Conservation (phyloP, 2,329 filamentous ascomycete genomes). For the Penicillium sp. region DNA sequence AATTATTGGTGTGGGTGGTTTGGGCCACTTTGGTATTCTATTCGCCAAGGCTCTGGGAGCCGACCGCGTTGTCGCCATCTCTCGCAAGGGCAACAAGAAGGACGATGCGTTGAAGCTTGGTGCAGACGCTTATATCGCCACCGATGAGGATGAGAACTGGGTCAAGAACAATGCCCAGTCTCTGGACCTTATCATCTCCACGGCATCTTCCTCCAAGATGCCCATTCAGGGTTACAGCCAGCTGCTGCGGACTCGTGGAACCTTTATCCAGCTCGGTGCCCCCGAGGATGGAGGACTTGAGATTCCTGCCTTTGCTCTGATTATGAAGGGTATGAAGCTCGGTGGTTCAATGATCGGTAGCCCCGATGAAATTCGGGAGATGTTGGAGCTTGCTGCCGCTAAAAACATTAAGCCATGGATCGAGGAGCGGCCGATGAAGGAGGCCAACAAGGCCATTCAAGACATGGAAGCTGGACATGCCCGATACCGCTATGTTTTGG, state of each 20-base stretch:
- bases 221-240: constrained; percentile 17
- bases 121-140: constrained; percentile 57
- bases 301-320: constrained; percentile 58
- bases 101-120: constrained; percentile 57
- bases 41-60: constrained; percentile 68
- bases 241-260: constrained; percentile 18
- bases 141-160: constrained; percentile 56
- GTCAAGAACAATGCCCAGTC: constrained; percentile 45
- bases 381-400: constrained; percentile 43
- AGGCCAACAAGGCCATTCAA: constrained; percentile 43
- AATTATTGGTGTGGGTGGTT: constrained; percentile 69
- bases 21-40: constrained; percentile 70
- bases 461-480: constrained; percentile 46
- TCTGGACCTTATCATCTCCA: constrained; percentile 58
- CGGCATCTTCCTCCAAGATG: constrained; percentile 53
- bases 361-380: constrained; percentile 42
- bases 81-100: constrained; percentile 51
- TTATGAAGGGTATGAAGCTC: constrained; percentile 51
- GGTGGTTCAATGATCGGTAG: constrained; percentile 47
- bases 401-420: constrained; percentile 44
- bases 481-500: constrained; percentile 46
- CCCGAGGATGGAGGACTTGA: constrained; percentile 59
- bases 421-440: constrained; percentile 40
- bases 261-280: constrained; percentile 62
- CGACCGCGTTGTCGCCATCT: constrained; percentile 58